Base-by-base conservation (phyloP, 169 alveolate genomes). In the Toxoplasma gondii region DNA sequence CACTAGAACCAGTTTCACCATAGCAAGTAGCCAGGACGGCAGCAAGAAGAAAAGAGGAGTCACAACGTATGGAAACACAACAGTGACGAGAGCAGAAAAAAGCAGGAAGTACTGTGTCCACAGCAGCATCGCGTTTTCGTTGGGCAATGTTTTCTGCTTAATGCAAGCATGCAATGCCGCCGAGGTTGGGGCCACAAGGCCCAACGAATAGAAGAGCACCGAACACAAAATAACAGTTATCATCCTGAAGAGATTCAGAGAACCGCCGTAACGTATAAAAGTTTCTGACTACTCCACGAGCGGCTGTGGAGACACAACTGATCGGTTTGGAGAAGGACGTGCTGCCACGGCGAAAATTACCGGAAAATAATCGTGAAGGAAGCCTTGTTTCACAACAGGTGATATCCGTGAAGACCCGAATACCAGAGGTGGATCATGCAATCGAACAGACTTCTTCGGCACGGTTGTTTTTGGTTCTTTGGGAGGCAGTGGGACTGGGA, bases 31-130 rank as follows among this genome's bases (percentile, higher is more conserved):
- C 90, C 90, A 82, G 39, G 90, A 82, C 16, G 90, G 90, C 58
- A 82, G 38, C 90, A 82, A 29, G 38, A 82, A 82, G 90, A 24
- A 41, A 45, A 82, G 27, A 19, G 90, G 90, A 19, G 54, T 82
- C 67, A 82, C 38, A 0, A 82, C 67, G 41, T 41, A 39, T 7
- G 90, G 90, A 41, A 82, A 82, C 54, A 82, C 90, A 45, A 82
- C 90, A 31, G 90, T 41, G 27, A 31, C 69, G 54, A 82, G 67
- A 19, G 90, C 39, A 29, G 69, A 82, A 41, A 82, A n/a, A 82
- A 82, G 90, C 31, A 82, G 36, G 41, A 82, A 82, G 39, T 82
- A 82, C 90, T 82, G 90, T 19, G 67, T 82, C 90, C 90, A 82
- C 54, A 39, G 36, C 43, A 82, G 69, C 90, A 44, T 82, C 10